Evolutionary conservation across 352 stramenopile species (phyloP).

Genomic region (Aphanomyces cochlioides): DNA sequence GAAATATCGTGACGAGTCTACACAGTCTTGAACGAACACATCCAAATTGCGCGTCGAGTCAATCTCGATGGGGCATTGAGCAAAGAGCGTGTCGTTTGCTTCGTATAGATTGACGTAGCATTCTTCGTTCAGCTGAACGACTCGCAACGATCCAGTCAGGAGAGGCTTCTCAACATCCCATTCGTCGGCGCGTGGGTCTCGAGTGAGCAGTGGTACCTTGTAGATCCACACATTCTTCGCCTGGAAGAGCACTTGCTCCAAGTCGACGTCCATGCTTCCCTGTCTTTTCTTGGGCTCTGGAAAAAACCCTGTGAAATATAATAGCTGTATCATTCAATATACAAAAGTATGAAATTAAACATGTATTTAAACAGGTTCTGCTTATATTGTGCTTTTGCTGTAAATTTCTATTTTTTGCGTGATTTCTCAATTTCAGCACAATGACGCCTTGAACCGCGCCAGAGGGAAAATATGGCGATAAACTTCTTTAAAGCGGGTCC

Average conservation of each 20-base stretch:
- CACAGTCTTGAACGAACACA: slow-evolving; percentile 79
- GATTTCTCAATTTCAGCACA: too few relatives aligned
- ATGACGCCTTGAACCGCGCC: too few relatives aligned
- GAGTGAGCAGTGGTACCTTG: slow-evolving; percentile 69
- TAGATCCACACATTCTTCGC: slow-evolving; percentile 83
- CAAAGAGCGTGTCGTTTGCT: slow-evolving; percentile 54
- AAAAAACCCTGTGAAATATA: background rate
- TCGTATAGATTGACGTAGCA: slow-evolving; percentile 78
- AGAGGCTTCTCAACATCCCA: slow-evolving; percentile 83
- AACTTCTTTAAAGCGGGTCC: too few relatives aligned
- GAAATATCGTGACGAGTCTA: slow-evolving; percentile 86
- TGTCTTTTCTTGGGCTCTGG: background rate
- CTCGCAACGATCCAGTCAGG: slow-evolving; percentile 60
- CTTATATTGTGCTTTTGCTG: too few relatives aligned
- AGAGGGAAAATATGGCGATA: too few relatives aligned
- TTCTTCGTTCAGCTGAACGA: slow-evolving; percentile 67
- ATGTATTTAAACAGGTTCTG: background rate
- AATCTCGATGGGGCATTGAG: slow-evolving; percentile 74
- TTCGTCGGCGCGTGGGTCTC: slow-evolving; percentile 68
- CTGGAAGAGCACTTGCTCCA: slow-evolving; percentile 75
- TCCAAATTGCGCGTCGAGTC: slow-evolving; percentile 55
- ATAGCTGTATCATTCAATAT: too few relatives aligned
- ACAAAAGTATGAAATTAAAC: slow-evolving; percentile 1
- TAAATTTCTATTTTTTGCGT: too few relatives aligned
- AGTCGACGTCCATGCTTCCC: slow-evolving; percentile 4